phyloP scores from a whole-genome alignment of 1,284 basidiomycete genomes.

The Moniliophthora roreri region DNA sequence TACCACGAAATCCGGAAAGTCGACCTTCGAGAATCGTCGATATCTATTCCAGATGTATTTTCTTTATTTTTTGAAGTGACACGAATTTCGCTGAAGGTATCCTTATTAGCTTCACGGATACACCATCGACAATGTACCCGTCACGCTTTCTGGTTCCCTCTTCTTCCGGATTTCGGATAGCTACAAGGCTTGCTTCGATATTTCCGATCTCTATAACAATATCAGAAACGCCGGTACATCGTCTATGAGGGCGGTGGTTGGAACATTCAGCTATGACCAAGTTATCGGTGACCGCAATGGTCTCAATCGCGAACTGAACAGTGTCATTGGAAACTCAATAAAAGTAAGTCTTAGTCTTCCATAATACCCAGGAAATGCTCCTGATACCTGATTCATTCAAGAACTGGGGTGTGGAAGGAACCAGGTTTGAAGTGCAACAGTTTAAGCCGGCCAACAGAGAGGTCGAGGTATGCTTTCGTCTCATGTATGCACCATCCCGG shows the following conservation, averaged over 20 bases:
- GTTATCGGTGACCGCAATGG: constrained; percentile 52
- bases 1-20: constrained; percentile 42
- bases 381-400: constrained; percentile 17
- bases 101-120: constrained; percentile 41
- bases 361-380: constrained; percentile 1
- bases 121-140: constrained; percentile 51
- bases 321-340: constrained; percentile 47
- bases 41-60: constrained; percentile 31
- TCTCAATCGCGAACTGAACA: constrained; percentile 45
- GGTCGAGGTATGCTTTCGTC: constrained; percentile 37
- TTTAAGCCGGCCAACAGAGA: constrained; percentile 54
- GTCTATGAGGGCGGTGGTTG: constrained; percentile 49
- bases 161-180: constrained; percentile 49
- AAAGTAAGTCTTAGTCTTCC: constrained; percentile 29
- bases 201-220: constrained; percentile 45
- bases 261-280: constrained; percentile 46
- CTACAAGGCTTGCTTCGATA: constrained; percentile 51
- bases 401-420: constrained; percentile 56
- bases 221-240: constrained; percentile 51
- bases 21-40: constrained; percentile 49
- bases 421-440: constrained; percentile 52
- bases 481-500: constrained; percentile 4
- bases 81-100: not conserved
- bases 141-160: constrained; percentile 48
- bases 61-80: not conserved